phyloP scores from a whole-genome alignment of 176 grass and related monocot species.

The Zea luxurians region DNA sequence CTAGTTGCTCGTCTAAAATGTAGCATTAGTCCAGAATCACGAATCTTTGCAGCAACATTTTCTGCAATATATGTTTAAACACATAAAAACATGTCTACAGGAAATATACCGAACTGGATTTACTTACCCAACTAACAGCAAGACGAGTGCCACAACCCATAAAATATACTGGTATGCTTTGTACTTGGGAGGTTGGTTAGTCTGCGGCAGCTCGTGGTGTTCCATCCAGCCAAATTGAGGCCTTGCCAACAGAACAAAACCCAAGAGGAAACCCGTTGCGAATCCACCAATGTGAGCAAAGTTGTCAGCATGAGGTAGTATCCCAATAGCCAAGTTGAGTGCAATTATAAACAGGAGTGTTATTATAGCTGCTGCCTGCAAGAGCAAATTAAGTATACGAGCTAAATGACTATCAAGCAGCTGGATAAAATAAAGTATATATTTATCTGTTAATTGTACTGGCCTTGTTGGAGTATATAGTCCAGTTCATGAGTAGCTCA shows the following conservation, averaged over 20 bases:
- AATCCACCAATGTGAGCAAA: conserved; percentile 88
- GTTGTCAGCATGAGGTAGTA: conserved; percentile 74
- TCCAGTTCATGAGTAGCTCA: conserved; percentile 97
- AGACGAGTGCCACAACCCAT: conserved; percentile 66
- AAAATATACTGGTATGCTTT: conserved; percentile 84
- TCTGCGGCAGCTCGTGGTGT: conserved; percentile 66
- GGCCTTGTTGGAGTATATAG: conserved; percentile 95
- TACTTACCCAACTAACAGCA: conserved; percentile 77
- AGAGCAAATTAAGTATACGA: conserved; percentile 26
- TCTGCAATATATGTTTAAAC: background rate
- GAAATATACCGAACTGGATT: conserved; percentile 7
- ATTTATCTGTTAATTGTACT: background rate
- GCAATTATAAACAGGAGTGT: conserved; percentile 69
- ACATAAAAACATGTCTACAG: conserved; percentile 7
- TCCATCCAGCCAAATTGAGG: conserved; percentile 95
- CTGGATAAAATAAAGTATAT: background rate
- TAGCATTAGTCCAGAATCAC: conserved; percentile 4
- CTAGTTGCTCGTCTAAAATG: too few relatives aligned
- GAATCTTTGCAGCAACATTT: background rate
- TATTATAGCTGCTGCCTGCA: conserved; percentile 77
- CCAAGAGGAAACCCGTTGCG: conserved; percentile 67
- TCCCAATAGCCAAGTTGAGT: conserved; percentile 78
- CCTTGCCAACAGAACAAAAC: conserved; percentile 74
- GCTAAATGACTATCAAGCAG: conserved; percentile 11
- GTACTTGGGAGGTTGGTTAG: conserved; percentile 84